A percentile compares a stretch with the other conserved stretches of the same genome.
phyloP scores from a whole-genome alignment of 352 stramenopile species.

The Globisporangium emineosum region DNA sequence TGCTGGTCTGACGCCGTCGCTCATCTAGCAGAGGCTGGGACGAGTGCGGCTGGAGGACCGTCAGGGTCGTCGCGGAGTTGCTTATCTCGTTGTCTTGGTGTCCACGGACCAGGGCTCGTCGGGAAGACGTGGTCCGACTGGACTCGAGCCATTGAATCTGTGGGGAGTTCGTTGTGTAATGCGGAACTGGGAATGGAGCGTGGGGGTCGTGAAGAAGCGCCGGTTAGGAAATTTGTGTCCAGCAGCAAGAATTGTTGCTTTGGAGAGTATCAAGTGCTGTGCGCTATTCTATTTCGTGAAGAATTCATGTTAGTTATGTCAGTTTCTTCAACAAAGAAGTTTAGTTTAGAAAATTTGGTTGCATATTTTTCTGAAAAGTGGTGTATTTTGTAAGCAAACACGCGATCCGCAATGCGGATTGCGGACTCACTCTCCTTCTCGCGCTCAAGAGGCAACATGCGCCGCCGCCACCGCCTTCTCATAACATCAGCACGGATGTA shows the following conservation, averaged over 20 bases:
- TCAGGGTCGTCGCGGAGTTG: neutral
- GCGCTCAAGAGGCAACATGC: neutral
- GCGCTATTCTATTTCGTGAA: too few relatives aligned
- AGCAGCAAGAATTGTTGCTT: too few relatives aligned
- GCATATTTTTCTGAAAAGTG: too few relatives aligned
- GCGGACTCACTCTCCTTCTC: neutral
- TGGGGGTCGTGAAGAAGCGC: neutral
- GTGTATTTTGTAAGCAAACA: too few relatives aligned
- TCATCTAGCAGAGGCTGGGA: constrained; percentile 13
- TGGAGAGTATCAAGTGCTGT: too few relatives aligned
- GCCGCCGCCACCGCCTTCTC: neutral
- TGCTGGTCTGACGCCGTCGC: neutral
- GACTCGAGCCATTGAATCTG: too few relatives aligned
- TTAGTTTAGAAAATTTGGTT: too few relatives aligned
- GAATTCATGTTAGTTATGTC: too few relatives aligned
- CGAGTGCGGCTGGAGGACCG: constrained; percentile 12
- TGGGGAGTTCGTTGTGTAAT: too few relatives aligned
- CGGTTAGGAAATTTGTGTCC: neutral
- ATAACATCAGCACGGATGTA: neutral
- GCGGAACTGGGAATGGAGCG: neutral
- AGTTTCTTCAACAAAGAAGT: too few relatives aligned
- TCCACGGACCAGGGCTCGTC: neutral
- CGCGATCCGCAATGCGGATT: too few relatives aligned
- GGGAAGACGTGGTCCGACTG: neutral
- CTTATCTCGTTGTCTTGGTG: neutral